phyloP scores from a whole-genome alignment of 768 basidiomycete species.

The Jaapia argillacea region DNA sequence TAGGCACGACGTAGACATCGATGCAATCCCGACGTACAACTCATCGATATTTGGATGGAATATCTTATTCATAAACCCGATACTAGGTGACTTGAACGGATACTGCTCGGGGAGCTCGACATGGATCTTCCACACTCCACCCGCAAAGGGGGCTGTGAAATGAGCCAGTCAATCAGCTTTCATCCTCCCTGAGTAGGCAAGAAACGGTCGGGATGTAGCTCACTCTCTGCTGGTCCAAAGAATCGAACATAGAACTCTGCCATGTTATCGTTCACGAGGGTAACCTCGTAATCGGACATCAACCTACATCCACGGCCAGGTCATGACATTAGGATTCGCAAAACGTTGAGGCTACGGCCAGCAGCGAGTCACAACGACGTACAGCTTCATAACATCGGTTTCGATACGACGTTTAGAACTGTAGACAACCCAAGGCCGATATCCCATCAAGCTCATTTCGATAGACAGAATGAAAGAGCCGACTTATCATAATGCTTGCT shows the following conservation, averaged over 20 bases:
- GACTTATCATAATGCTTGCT: no score
- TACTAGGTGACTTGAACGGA: conserved; percentile 97
- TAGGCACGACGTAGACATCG: conserved; percentile 4
- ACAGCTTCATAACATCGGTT: conserved; percentile 99
- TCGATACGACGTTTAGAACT: conserved; percentile 92
- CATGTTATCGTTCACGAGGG: conserved; percentile 96
- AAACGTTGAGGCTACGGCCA: neutral
- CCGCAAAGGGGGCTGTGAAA: conserved; percentile 84
- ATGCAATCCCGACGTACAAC: conserved; percentile 45
- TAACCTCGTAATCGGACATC: conserved; percentile 98
- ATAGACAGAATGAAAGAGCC: no score
- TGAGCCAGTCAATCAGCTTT: no score
- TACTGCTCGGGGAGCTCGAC: conserved; percentile 98
- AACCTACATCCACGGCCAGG: conserved; percentile 43
- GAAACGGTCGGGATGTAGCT: conserved; percentile 20
- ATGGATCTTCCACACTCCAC: conserved; percentile 98
- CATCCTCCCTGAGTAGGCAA: no score
- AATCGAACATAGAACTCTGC: conserved; percentile 98
- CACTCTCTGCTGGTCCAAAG: conserved; percentile 90
- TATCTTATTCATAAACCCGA: conserved; percentile 99
- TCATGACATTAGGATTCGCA: neutral
- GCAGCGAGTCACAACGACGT: no score
- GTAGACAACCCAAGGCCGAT: conserved; percentile 32
- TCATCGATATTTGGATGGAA: conserved; percentile 99
- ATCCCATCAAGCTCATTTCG: no score